Conservation (phyloP, 2,329 filamentous ascomycete species). For the Ophiostoma quercus region DNA sequence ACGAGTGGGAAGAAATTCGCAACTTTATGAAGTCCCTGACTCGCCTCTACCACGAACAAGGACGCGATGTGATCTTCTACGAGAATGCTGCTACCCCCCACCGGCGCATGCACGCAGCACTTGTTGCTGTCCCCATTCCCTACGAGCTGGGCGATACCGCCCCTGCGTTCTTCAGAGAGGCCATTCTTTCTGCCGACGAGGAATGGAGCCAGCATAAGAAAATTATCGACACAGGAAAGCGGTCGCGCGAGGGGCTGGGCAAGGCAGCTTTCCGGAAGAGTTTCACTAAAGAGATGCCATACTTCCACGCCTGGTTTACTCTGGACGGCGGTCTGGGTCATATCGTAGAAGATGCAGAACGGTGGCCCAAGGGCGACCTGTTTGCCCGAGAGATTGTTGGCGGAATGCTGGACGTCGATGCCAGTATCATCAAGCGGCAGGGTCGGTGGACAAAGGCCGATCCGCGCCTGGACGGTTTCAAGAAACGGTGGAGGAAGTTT, state of each 20-base stretch:
- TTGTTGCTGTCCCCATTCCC: constrained; percentile 81
- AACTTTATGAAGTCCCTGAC: constrained; percentile 99
- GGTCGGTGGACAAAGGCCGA: constrained; percentile 74
- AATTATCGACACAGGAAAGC: constrained; percentile 77
- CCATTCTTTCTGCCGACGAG: constrained; percentile 79
- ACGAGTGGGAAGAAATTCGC: constrained; percentile 97
- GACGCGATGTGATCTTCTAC: constrained; percentile 91
- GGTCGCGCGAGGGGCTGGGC: constrained; percentile 62
- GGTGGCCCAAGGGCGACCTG: constrained; percentile 86
- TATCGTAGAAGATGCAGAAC: constrained; percentile 76
- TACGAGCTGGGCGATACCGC: constrained; percentile 87
- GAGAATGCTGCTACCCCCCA: constrained; percentile 86
- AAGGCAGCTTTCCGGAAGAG: constrained; percentile 74
- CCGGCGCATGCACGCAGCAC: constrained; percentile 74
- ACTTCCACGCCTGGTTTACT: constrained; percentile 95
- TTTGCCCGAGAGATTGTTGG: constrained; percentile 90
- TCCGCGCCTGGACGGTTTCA: constrained; percentile 68
- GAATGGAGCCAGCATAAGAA: constrained; percentile 97
- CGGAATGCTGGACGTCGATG: constrained; percentile 80
- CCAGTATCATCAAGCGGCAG: constrained; percentile 82
- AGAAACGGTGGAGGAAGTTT: constrained; percentile 83
- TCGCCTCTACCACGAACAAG: constrained; percentile 89
- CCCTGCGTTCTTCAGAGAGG: constrained; percentile 92
- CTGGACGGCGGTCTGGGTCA: constrained; percentile 90
- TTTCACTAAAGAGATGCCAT: constrained; percentile 93